Base-by-base conservation (phyloP, 371 early-diverging fungal species). In the Rhizopus delemar region DNA sequence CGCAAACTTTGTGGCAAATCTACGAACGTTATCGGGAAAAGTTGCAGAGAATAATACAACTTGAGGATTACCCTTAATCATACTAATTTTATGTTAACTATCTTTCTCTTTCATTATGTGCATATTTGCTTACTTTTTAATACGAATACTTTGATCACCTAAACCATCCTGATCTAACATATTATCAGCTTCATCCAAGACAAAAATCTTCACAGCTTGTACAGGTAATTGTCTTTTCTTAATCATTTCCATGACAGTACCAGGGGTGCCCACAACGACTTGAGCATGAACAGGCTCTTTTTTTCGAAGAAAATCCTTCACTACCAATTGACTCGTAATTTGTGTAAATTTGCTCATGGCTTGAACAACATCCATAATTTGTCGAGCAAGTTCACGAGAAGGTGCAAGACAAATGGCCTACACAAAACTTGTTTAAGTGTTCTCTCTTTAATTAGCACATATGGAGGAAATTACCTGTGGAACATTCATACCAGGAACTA, bases 41-140 rank as follows among this genome's bases (percentile, higher is more conserved):
- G 99, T 99, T 12, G 99, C 99, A 12, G 97, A 97, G 73, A 99
- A 99, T 49, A 98, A 78, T 8, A 95, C 86, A 41, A 93, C 77
- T 69, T 98, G 98, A 66, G 87, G 84, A 13, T 63, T 70, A 51
- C 64, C 79, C 51, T 86, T 90, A 72, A 93, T 79, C 31, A 74
- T 32, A 59, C 88, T 87, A 60, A 22, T 11, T 35, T 29, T 5
- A 13, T 4, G 43, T 43, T 36, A 41, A 7, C 8, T 28, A 32
- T 1, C 22, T 45, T 12, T 28, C 28, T 6, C 11, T 57, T 13
- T n/a, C 16, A 15, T 28, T 50, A 7, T 57, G 22, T 9, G 11
- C n/a, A 29, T 36, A 51, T 9, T 8, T 8, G 65, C 63, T 60
- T 74, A 87, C 88, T 78, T 85, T 74, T 90, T 90, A 60, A 95